phyloP scores from a whole-genome alignment of 2,329 filamentous ascomycete species.

The Rosellinia necatrix region DNA sequence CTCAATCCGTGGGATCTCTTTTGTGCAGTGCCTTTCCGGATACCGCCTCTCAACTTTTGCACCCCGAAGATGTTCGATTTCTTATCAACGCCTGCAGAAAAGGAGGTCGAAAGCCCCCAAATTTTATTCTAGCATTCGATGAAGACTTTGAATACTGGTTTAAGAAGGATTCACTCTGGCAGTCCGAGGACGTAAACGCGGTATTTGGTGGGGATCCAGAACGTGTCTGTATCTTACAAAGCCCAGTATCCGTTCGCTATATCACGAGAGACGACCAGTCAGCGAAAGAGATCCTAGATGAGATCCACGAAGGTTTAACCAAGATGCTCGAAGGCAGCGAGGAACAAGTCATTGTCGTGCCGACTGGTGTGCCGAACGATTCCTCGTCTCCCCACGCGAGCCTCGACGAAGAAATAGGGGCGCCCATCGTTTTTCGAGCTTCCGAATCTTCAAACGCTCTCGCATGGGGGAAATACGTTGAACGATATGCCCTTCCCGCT shows the following conservation, averaged over 20 bases:
- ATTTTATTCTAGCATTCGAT: conserved; percentile 91
- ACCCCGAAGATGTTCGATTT: conserved; percentile 95
- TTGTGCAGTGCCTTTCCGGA: conserved; percentile 71
- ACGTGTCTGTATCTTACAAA: conserved; percentile 93
- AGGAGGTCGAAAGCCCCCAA: conserved; percentile 91
- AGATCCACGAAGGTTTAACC: conserved; percentile 85
- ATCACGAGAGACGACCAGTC: conserved; percentile 90
- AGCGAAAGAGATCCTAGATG: conserved; percentile 90
- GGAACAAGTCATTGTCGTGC: neutral
- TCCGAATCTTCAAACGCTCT: neutral
- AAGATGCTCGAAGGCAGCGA: neutral
- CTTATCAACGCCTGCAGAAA: conserved; percentile 92
- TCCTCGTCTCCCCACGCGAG: neutral
- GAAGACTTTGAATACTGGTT: conserved; percentile 99
- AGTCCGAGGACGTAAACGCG: conserved; percentile 95
- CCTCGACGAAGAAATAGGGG: neutral
- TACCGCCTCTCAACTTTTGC: conserved; percentile 87
- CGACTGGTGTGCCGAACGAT: neutral
- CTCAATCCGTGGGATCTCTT: neutral
- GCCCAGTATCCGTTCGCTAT: conserved; percentile 88
- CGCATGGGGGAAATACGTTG: neutral
- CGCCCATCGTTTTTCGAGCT: neutral
- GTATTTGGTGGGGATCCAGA: conserved; percentile 96
- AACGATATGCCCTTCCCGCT: neutral
- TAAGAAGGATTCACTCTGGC: conserved; percentile 99